Percentiles rank a stretch among this genome's conserved stretches.
These are phyloP conservation scores for Barnettozyma californica DNA, from an alignment of 805 yeast genomes.

Conservation along the genomic window DNA sequence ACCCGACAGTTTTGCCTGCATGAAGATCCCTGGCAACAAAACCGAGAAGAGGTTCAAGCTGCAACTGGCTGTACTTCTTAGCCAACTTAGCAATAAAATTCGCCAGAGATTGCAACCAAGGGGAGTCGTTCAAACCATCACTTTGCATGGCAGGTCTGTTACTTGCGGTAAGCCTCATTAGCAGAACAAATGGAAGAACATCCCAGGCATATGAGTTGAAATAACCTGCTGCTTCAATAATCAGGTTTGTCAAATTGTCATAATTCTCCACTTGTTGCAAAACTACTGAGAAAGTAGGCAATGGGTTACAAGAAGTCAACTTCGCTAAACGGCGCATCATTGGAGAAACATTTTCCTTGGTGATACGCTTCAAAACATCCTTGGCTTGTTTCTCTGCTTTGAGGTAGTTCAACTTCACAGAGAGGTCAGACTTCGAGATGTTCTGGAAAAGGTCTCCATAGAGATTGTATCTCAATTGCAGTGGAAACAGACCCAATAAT, in stretches of 20 bases:
- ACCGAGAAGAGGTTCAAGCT: conserved; percentile 54
- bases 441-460: conserved; percentile 73
- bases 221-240: conserved; percentile 72
- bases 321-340: conserved; percentile 72
- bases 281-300: conserved; percentile 66
- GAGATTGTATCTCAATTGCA: conserved; percentile 63
- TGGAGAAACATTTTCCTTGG: conserved; percentile 68
- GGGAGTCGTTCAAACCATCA: conserved; percentile 76
- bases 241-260: conserved; percentile 73
- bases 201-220: conserved; percentile 84
- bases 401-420: conserved; percentile 53
- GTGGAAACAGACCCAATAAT: conserved; percentile 47
- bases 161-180: conserved; percentile 59
- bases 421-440: conserved; percentile 48
- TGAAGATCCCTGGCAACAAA: conserved; percentile 62
- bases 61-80: conserved; percentile 48
- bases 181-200: conserved; percentile 64
- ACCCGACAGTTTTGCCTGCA: conserved; percentile 49
- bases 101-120: conserved; percentile 83
- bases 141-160: conserved; percentile 64
- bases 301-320: conserved; percentile 69
- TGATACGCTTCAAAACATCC: conserved; percentile 70
- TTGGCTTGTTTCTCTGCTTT: conserved; percentile 77
- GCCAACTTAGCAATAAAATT: conserved; percentile 72
- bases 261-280: conserved; percentile 86